Evolutionary conservation across 768 basidiomycete genomes (phyloP), one percentile per base, ranked within the genome.

Genomic region (Mycena pura): DNA sequence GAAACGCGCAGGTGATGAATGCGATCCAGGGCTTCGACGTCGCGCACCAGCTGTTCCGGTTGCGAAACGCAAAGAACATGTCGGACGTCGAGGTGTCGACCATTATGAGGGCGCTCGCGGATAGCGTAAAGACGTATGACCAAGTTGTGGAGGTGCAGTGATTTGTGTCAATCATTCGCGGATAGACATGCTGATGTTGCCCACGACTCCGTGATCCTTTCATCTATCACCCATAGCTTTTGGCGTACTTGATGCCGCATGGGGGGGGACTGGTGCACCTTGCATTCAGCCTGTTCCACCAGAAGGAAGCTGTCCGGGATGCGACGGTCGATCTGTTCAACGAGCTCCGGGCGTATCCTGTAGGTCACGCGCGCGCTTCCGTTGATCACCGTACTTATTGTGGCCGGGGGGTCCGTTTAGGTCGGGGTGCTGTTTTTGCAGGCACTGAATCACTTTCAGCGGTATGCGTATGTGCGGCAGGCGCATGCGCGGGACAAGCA

Each of bases 281-380:
- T 34, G 89, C 90, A 31, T 95, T 97, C 72, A 91, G 93, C 10
- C 78, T 98, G 6, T 97, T 98, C 77, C 96, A 99, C 75, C 92
- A 93, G 54, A 82, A 85, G 47, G 86, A 93, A 65, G 68, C 78
- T 7, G 85, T 95, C 31, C 86, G 93, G 22, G 90, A 93, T 28
- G 80, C 85, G 15, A 91, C 93, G 0, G 85, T 98, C 29, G 91
- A 94, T 58, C 79, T 97, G 46, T 88, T 99, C 65, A 89, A 93
- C 70, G 86, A 88, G 62, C 71, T 99, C 34, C 86, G 93, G 45
- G 75, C 79, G 24, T 89, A 89, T 70, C 86, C 92, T 19, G 96
- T 96, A 72, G 68, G 87, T 75, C 43, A 41, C 61, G 38, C 39
- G 63, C 47, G n/a, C n/a, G n/a, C n/a, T n/a, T n/a, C n/a, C n/a